Percentiles rank a stretch among this genome's conserved stretches.
Conservation (phyloP, 1,139 yeast genomes). For the Hyphopichia pseudoburtonii region DNA sequence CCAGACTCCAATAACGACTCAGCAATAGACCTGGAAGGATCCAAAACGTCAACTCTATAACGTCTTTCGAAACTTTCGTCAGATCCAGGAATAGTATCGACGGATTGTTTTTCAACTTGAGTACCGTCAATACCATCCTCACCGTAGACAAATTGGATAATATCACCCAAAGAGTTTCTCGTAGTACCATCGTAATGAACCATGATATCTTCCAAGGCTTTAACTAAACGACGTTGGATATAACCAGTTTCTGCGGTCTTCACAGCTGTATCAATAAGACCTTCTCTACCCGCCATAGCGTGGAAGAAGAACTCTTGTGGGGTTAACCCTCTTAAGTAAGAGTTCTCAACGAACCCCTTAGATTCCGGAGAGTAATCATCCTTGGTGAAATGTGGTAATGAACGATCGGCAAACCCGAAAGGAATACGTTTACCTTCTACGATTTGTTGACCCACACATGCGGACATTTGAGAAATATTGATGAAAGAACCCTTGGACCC, state of each 20-base stretch:
- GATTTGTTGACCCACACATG: conserved; percentile 99
- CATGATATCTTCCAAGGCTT: conserved; percentile 98
- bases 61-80: conserved; percentile 79
- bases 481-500: conserved; percentile 99
- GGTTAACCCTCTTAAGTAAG: conserved; percentile 94
- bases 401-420: conserved; percentile 93
- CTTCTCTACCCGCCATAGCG: conserved; percentile 99
- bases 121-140: conserved; percentile 99
- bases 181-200: conserved; percentile 99
- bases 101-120: conserved; percentile 95
- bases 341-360: conserved; percentile 96
- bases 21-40: conserved; percentile 59
- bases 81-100: conserved; percentile 94
- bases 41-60: conserved; percentile 86
- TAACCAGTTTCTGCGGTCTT: conserved; percentile 99
- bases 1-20: conserved; percentile 84
- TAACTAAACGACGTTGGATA: conserved; percentile 97
- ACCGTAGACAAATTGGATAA: conserved; percentile 95
- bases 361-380: conserved; percentile 99
- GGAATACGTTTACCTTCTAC: conserved; percentile 99
- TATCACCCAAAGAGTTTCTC: conserved; percentile 94
- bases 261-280: conserved; percentile 98
- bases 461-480: conserved; percentile 99
- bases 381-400: conserved; percentile 95
- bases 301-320: conserved; percentile 99